Evolutionary conservation across 768 basidiomycete species (phyloP), one percentile per base, ranked within the genome.

Genomic region (Imleria badia): DNA sequence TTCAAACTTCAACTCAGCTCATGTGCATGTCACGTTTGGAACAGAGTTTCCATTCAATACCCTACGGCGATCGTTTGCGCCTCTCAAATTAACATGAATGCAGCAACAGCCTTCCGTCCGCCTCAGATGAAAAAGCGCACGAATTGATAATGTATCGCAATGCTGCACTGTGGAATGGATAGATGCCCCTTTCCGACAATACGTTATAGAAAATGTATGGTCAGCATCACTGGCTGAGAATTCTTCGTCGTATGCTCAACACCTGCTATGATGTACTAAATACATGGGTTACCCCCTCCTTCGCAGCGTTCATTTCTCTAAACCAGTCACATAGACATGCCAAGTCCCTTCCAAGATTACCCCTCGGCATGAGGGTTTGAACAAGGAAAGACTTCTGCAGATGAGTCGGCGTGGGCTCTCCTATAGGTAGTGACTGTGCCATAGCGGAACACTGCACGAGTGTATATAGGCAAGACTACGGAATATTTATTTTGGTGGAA

Each of bases 111-210:
- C 13, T 75, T 70, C 49, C 61, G 56, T 30, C 67, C 70, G 8
- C 58, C 69, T 14, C 74, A 75, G 45, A 58, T 59, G 19, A 56
- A 56, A 31, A 72, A 70, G 58, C 62, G 7, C 61, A 65, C 19
- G 62, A 62, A 9, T 48, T 75, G 31, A 54, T 74, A 5, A 51
- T 51, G 14, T 4, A 26, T 26, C 26, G 26, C 26, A 26, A 26
- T 6, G 26, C 26, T 26, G 6, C 26, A 26, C 26, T 26, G 26
- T 6, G 6, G 26, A 26, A 26, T 26, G 26, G 26, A 6, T 26
- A 26, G 26, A 26, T 6, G 4, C 26, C 3, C 26, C 26, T 26
- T 26, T 26, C 26, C 26, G 26, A 26, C n/a, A n/a, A n/a, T 26
- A 26, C 6, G 26, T 26, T 26, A 6, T 26, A 26, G 6, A 26